Evolutionary conservation across 805 yeast genomes (phyloP).

Genomic region (Pichia deserticola): DNA sequence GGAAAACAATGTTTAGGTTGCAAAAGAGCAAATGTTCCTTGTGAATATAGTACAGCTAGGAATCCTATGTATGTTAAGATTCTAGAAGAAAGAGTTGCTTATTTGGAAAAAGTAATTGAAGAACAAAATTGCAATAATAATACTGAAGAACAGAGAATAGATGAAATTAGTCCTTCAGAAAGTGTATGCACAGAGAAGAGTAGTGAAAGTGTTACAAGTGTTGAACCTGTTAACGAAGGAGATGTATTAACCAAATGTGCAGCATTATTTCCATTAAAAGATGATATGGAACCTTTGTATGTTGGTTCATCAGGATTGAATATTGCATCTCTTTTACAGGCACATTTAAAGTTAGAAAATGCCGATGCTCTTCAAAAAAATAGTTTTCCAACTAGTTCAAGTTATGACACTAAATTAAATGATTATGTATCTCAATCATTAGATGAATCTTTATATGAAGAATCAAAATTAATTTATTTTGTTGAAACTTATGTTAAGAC

Average conservation of each 20-base stretch:
- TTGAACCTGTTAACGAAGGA: not conserved
- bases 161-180: not conserved
- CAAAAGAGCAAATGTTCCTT: constrained; percentile 4
- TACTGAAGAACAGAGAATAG: not conserved
- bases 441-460: constrained; percentile 1
- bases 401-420: not conserved
- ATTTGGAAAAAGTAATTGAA: constrained; percentile 3
- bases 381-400: not conserved
- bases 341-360: constrained; percentile 4
- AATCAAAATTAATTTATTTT: not conserved
- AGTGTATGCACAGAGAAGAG: too few species aligned
- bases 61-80: constrained; percentile 7
- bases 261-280: constrained; percentile 11
- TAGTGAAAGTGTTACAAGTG: too few species aligned
- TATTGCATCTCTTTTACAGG: constrained; percentile 12
- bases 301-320: constrained; percentile 13
- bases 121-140: not conserved
- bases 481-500: constrained; percentile 4
- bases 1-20: constrained; percentile 7
- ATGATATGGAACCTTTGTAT: constrained; percentile 14
- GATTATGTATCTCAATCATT: not conserved
- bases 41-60: constrained; percentile 6
- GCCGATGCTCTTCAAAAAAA: not conserved
- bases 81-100: constrained; percentile 5
- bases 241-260: constrained; percentile 11